These are phyloP conservation scores for Sarocladiaceae sp. DNA, from an alignment of 2,329 filamentous ascomycete genomes.

Conservation along the genomic window DNA sequence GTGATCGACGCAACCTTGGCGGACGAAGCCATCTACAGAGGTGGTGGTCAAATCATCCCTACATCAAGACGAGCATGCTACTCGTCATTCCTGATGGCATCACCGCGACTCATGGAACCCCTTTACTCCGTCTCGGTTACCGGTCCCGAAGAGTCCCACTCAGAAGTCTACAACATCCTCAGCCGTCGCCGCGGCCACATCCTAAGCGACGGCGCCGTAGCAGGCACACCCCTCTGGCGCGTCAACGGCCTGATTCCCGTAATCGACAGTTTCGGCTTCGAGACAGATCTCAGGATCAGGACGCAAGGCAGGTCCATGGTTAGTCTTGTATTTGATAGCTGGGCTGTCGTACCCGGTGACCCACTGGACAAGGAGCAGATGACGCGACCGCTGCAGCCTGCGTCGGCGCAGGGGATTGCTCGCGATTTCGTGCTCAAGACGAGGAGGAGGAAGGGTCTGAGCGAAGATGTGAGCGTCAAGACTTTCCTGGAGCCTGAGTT, in stretches of 20 bases:
- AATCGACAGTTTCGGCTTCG: conserved; percentile 96
- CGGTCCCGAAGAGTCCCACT: conserved; percentile 83
- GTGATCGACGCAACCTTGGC: conserved; percentile 88
- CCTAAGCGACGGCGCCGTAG: conserved; percentile 87
- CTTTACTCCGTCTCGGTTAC: conserved; percentile 92
- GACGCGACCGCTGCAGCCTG: conserved; percentile 80
- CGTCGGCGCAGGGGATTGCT: conserved; percentile 81
- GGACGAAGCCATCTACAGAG: conserved; percentile 86
- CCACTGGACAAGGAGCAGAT: conserved; percentile 85
- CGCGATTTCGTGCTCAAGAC: conserved; percentile 98
- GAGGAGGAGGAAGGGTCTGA: conserved; percentile 83
- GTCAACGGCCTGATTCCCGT: conserved; percentile 90
- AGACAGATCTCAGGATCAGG: conserved; percentile 94
- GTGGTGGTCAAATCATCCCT: conserved; percentile 95
- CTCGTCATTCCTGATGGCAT: conserved; percentile 94
- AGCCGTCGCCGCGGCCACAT: conserved; percentile 88
- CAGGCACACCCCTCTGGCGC: conserved; percentile 88
- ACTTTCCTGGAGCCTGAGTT: conserved; percentile 96
- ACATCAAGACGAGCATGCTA: conserved; percentile 91
- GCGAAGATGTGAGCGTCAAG: conserved; percentile 91
- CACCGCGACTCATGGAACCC: conserved; percentile 93
- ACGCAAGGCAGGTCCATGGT: conserved; percentile 91
- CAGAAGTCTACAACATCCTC: conserved; percentile 86
- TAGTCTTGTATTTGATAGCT: conserved; percentile 89
- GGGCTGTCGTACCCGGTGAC: conserved; percentile 94